Evolutionary conservation across 2,329 filamentous ascomycete genomes (phyloP).

Genomic region (Fusarium newnesense): DNA sequence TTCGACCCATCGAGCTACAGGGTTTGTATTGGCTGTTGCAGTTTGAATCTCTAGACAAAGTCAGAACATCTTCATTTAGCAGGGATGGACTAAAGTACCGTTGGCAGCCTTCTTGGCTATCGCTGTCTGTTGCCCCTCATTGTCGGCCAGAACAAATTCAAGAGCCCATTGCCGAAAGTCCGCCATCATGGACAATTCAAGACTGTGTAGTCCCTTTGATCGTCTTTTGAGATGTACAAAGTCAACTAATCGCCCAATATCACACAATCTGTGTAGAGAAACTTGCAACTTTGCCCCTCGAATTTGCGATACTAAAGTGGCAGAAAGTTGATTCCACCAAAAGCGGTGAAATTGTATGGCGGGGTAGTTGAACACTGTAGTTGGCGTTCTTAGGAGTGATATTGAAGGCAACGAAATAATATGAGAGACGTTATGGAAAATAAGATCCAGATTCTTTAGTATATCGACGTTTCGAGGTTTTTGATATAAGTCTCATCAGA

Average conservation of each 20-base stretch:
- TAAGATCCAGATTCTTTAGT: background rate
- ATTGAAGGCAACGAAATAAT: background rate
- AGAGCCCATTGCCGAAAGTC: conserved; percentile 63
- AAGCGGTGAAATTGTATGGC: conserved; percentile 43
- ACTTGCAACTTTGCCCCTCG: conserved; percentile 9
- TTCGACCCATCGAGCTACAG: conserved; percentile 65
- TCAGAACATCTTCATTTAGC: conserved; percentile 17
- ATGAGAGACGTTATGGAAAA: background rate
- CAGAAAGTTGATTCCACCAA: conserved; percentile 39
- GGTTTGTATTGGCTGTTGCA: conserved; percentile 55
- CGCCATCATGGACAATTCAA: conserved; percentile 52
- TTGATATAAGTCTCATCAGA: conserved; percentile 23
- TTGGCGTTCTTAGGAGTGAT: background rate
- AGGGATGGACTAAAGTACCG: conserved; percentile 43
- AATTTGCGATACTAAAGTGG: conserved; percentile 18
- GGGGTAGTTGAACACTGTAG: conserved; percentile 30
- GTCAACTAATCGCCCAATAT: background rate
- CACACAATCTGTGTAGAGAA: background rate
- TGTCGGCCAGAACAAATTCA: conserved; percentile 64
- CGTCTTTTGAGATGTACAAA: background rate
- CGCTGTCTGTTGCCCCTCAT: conserved; percentile 52
- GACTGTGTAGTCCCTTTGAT: background rate
- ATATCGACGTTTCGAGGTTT: background rate
- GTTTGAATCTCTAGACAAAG: conserved; percentile 55
- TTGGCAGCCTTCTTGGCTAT: conserved; percentile 59